A percentile compares a stretch with the other conserved stretches of the same genome.
Evolutionary conservation across 1,139 yeast species (phyloP).

Genomic region (Zygoascus hellenicus): DNA sequence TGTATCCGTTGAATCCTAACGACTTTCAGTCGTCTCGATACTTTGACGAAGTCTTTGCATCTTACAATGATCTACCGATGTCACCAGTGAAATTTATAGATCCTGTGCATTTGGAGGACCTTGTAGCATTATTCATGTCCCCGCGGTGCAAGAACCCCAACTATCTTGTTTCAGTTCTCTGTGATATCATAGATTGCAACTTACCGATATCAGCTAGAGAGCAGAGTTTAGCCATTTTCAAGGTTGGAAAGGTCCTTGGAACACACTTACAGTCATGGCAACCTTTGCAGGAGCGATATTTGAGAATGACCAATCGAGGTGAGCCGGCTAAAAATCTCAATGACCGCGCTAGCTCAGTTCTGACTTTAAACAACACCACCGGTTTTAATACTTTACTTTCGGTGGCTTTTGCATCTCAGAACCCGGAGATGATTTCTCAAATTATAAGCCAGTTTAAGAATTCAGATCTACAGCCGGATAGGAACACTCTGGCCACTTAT

Average conservation of each 20-base stretch:
- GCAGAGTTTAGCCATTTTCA: slow-evolving; percentile 8
- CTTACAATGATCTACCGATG: slow-evolving; percentile 37
- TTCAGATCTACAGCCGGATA: slow-evolving; percentile 13
- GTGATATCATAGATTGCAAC: slow-evolving; percentile 16
- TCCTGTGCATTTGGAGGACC: slow-evolving; percentile 37
- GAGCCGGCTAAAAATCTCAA: not conserved
- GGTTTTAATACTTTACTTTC: slow-evolving; percentile 15
- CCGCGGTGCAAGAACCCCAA: slow-evolving; percentile 10
- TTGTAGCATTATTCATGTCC: slow-evolving; percentile 32
- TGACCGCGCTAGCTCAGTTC: slow-evolving; percentile 1
- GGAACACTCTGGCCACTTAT: slow-evolving; percentile 15
- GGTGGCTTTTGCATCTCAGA: slow-evolving; percentile 13
- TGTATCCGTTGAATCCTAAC: slow-evolving; percentile 36
- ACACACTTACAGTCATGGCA: slow-evolving; percentile 8
- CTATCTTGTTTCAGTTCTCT: slow-evolving; percentile 9
- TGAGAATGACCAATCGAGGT: not conserved
- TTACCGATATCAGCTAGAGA: slow-evolving; percentile 21
- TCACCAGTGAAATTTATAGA: slow-evolving; percentile 30
- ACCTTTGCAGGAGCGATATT: slow-evolving; percentile 9
- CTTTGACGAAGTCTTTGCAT: slow-evolving; percentile 20
- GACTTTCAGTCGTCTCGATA: not conserved
- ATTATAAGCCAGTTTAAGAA: slow-evolving; percentile 11
- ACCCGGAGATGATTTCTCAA: slow-evolving; percentile 11
- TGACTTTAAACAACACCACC: slow-evolving; percentile 10
- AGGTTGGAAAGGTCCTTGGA: slow-evolving; percentile 6